Percentiles rank a stretch among this genome's conserved stretches.
Evolutionary conservation across 2,329 filamentous ascomycete genomes (phyloP).

Genomic region (Lasiodiplodia hormozganensis): DNA sequence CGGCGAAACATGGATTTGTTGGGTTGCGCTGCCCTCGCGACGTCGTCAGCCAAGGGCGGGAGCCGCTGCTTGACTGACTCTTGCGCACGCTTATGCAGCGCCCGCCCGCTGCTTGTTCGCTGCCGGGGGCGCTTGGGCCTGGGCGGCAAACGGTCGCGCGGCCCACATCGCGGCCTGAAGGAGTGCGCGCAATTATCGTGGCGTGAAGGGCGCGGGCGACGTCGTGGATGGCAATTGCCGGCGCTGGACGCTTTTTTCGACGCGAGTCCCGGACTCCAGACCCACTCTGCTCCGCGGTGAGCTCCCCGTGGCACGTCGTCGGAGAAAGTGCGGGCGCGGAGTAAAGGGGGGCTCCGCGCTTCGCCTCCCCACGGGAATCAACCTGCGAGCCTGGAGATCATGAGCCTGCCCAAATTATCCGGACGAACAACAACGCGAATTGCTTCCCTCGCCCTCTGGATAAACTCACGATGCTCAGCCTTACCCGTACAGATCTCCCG

Average conservation of each 20-base stretch:
- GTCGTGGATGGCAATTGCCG: slow-evolving; percentile 4
- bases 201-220: slow-evolving; percentile 22
- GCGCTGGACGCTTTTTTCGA: not conserved
- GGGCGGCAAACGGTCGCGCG: not conserved
- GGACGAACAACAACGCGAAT: slow-evolving; percentile 24
- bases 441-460: slow-evolving; percentile 4
- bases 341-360: slow-evolving; percentile 19
- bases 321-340: slow-evolving; percentile 10
- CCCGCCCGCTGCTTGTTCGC: not conserved
- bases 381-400: slow-evolving; percentile 22
- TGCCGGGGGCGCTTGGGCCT: not conserved
- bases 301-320: slow-evolving; percentile 16
- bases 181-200: slow-evolving; percentile 4
- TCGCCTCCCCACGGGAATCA: slow-evolving; percentile 15
- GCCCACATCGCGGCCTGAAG: slow-evolving; percentile 13
- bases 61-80: slow-evolving; percentile 19
- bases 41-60: slow-evolving; percentile 18
- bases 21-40: not conserved
- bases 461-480: slow-evolving; percentile 21
- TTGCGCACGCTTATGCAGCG: slow-evolving; percentile 10
- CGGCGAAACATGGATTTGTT: slow-evolving; percentile 4
- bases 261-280: slow-evolving; percentile 13
- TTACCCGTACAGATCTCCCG: slow-evolving; percentile 20
- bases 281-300: slow-evolving; percentile 4
- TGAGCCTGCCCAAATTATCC: slow-evolving; percentile 14